A percentile compares a stretch with the other conserved stretches of the same genome.
Conservation (phyloP, 768 basidiomycete species). For the Harrya chromipes region DNA sequence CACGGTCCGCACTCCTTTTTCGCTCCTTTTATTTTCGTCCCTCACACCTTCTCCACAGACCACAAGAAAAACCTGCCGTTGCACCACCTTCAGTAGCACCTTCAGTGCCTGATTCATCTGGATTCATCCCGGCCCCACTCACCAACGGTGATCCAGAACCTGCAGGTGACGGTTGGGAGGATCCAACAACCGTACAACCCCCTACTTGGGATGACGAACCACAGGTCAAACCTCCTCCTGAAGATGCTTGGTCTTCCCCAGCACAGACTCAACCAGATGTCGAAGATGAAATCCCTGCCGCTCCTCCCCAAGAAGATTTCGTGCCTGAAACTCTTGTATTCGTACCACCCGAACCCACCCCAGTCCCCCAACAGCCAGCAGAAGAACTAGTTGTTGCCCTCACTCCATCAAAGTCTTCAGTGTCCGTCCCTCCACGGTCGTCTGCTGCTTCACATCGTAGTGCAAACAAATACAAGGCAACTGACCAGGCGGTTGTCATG, state of each 20-base stretch:
- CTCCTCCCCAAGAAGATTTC: slow-evolving; percentile 34
- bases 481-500: slow-evolving; percentile 80
- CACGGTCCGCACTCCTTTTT: slow-evolving; percentile 40
- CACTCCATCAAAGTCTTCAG: slow-evolving; percentile 37
- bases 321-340: slow-evolving; percentile 19
- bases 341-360: slow-evolving; percentile 15
- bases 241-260: slow-evolving; percentile 33
- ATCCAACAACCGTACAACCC: slow-evolving; percentile 65
- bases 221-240: slow-evolving; percentile 33
- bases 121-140: slow-evolving; percentile 27
- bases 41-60: slow-evolving; percentile 35
- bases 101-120: slow-evolving; percentile 23
- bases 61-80: slow-evolving; percentile 61
- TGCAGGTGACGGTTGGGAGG: slow-evolving; percentile 56
- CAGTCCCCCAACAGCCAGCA: slow-evolving; percentile 12
- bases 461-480: slow-evolving; percentile 64
- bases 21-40: neutral
- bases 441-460: slow-evolving; percentile 51
- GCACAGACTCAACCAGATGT: slow-evolving; percentile 26
- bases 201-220: slow-evolving; percentile 75
- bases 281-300: slow-evolving; percentile 13
- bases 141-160: slow-evolving; percentile 34
- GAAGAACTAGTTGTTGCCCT: slow-evolving; percentile 32
- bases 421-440: slow-evolving; percentile 52
- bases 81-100: slow-evolving; percentile 30